Base-by-base conservation (phyloP, 2,329 filamentous ascomycete genomes). In the Tolypocladium tropicale region DNA sequence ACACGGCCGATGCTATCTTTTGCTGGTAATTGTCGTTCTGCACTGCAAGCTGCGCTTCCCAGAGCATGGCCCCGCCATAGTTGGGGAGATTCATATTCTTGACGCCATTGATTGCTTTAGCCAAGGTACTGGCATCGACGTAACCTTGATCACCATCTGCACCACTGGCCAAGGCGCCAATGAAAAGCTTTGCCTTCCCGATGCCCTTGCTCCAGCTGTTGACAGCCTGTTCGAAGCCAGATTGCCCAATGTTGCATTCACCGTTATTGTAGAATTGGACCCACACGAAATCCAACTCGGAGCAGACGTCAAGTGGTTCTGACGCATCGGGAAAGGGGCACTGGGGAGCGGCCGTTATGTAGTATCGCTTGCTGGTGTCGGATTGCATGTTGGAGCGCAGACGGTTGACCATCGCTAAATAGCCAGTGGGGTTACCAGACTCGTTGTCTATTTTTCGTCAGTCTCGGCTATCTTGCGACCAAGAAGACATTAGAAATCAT, bases 181-280 rank as follows among this genome's bases (percentile, higher is more conserved):
- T 61, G 32, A 86, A 69, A 30, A 87, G 70, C 67, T 82, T 83
- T 55, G 83, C 82, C 33, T 78, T 65, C 32, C 72, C 72, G 67
- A 86, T 86, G 58, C 74, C 71, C 62, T 76, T 76, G n/a, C 83
- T 83, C 84, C 84, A 88, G 57, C 70, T 73, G 64, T 86, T 79
- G 82, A 84, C 87, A 21, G 75, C 75, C 16, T 66, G 69, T 70
- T 85, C 83, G 70, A 81, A 86, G 58, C 76, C 78, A 52, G 69
- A 73, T 64, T 80, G 78, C 0, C 67, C 71, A 16, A 65, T 58
- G 2, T 81, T 69, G 28, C 83, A 82, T 65, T 84, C 86, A 65
- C 72, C 80, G 72, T 85, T 85, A 75, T 85, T 85, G 69, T 85
- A 85, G 68, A 85, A 85, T 68, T 85, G 83, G 21, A 85, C 75